Evolutionary conservation across 495 filamentous ascomycete species (phyloP).

Genomic region (Penicillium maclennaniae): DNA sequence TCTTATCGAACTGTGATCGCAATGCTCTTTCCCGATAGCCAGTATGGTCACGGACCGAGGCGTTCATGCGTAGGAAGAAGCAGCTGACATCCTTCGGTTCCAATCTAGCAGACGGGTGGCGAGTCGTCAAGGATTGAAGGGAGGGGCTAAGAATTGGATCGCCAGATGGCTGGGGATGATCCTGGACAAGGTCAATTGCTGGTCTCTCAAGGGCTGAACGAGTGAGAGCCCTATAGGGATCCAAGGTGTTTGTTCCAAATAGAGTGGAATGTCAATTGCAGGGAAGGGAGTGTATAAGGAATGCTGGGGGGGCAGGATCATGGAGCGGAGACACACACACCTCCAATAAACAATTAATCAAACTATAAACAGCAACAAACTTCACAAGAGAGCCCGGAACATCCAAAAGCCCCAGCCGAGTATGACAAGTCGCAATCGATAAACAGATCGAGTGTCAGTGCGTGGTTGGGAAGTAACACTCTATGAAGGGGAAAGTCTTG

Average conservation of each 20-base stretch:
- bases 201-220: constrained; percentile 9
- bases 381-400: constrained; percentile 18
- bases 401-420: constrained; percentile 15
- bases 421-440: constrained; percentile 22
- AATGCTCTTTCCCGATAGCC: constrained; percentile 11
- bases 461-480: constrained; percentile 12
- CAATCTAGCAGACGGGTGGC: constrained; percentile 13
- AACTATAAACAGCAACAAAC: constrained; percentile 30
- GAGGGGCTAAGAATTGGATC: constrained; percentile 19
- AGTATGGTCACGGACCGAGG: constrained; percentile 33
- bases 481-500: constrained; percentile 11
- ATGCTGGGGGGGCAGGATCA: constrained; percentile 30
- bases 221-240: constrained; percentile 12
- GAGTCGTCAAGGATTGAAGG: constrained; percentile 8
- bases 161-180: constrained; percentile 24
- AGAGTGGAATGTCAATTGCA: constrained; percentile 31
- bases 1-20: constrained; percentile 15
- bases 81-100: constrained; percentile 34
- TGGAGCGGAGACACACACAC: constrained; percentile 15
- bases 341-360: constrained; percentile 14
- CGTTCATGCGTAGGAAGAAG: constrained; percentile 26
- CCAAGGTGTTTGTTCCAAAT: constrained; percentile 4
- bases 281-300: constrained; percentile 23
- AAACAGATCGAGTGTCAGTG: constrained; percentile 13
- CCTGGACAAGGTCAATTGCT: constrained; percentile 31